phyloP scores from a whole-genome alignment of 2,329 filamentous ascomycete genomes.

The Coniochaeta hoffmannii region DNA sequence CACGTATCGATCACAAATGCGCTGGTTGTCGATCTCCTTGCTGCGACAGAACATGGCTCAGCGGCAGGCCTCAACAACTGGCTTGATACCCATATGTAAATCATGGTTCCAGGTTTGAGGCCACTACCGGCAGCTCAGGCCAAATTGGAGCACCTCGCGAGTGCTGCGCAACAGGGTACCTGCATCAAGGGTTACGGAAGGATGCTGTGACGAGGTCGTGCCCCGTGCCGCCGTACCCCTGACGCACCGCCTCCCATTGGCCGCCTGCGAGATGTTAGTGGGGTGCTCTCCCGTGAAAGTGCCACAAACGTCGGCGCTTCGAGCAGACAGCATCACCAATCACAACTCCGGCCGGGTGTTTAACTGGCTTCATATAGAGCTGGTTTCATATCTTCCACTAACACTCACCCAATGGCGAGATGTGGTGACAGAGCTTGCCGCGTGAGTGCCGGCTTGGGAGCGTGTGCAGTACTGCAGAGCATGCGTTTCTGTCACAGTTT shows the following conservation, averaged over 20 bases:
- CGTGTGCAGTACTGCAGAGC: neutral
- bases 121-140: neutral
- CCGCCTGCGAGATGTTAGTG: neutral
- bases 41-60: neutral
- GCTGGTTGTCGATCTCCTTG: neutral
- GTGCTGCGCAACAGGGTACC: neutral
- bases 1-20: neutral
- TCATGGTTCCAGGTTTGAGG: neutral
- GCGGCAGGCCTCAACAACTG: neutral
- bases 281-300: neutral
- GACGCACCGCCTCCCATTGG: neutral
- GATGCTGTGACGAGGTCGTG: neutral
- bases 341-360: neutral
- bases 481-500: neutral
- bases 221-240: neutral
- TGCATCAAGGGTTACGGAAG: neutral
- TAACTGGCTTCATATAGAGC: neutral
- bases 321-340: conserved; percentile 2
- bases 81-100: neutral
- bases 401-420: neutral
- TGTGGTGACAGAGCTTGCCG: neutral
- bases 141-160: neutral
- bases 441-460: neutral
- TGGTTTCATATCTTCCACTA: neutral
- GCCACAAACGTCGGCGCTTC: conserved; percentile 2